A percentile compares a stretch with the other conserved stretches of the same genome.
Evolutionary conservation across 495 filamentous ascomycete genomes (phyloP).

Genomic region (Trichoderma orchidacearum): DNA sequence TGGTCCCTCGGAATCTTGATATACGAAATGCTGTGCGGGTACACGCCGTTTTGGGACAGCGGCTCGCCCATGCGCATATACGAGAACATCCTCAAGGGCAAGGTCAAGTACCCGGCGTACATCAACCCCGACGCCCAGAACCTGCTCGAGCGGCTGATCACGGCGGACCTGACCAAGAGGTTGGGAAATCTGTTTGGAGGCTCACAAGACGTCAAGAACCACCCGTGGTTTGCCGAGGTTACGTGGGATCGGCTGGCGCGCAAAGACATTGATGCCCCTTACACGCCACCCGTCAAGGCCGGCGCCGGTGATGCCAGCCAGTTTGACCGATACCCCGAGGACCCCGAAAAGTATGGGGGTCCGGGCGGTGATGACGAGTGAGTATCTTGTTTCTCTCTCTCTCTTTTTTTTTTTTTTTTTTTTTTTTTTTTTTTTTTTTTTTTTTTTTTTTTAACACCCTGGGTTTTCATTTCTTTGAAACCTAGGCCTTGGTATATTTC

Average conservation of each 20-base stretch:
- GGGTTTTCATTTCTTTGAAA: too few relatives aligned
- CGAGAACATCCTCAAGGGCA: conserved; percentile 90
- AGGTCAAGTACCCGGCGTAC: conserved; percentile 90
- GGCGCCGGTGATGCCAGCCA: conserved; percentile 92
- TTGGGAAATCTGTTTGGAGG: conserved; percentile 88
- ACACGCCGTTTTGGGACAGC: conserved; percentile 97
- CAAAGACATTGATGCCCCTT: conserved; percentile 97
- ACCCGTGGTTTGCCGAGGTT: conserved; percentile 93
- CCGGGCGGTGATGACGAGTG: conserved; percentile 62
- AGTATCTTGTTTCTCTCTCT: conserved; percentile 22
- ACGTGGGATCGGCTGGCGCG: conserved; percentile 88
- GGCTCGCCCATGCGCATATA: conserved; percentile 98
- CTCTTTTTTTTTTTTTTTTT: background rate
- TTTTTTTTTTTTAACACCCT: too few relatives aligned
- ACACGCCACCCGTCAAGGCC: conserved; percentile 89
- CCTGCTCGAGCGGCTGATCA: conserved; percentile 84
- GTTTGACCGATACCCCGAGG: conserved; percentile 96
- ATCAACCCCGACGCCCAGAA: conserved; percentile 90
- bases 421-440: too few relatives aligned
- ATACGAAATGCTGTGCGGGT: conserved; percentile 98
- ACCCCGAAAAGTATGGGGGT: conserved; percentile 78
- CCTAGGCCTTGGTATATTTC: too few relatives aligned
- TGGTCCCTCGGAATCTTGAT: conserved; percentile 98
- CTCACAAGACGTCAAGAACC: conserved; percentile 86
- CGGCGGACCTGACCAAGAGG: conserved; percentile 85